These are phyloP conservation scores for Kazachstania taianensis DNA, from an alignment of 805 yeast genomes.

Conservation along the genomic window DNA sequence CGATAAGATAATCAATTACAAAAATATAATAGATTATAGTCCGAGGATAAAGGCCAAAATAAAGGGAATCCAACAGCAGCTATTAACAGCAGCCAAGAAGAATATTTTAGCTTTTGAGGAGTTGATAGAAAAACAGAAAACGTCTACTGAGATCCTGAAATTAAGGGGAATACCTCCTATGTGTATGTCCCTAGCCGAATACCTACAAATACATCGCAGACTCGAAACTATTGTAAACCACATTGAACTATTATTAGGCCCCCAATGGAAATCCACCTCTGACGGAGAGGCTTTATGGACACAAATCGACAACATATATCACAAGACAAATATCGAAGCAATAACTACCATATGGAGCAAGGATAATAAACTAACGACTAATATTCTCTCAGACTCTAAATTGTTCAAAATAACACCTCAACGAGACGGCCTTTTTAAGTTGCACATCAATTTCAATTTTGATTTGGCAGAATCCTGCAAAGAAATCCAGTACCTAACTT, in stretches of 20 bases:
- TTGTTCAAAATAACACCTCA: constrained; percentile 32
- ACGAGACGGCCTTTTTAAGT: constrained; percentile 18
- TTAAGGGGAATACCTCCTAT: constrained; percentile 36
- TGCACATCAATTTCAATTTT: constrained; percentile 45
- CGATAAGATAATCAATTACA: constrained; percentile 39
- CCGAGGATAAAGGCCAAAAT: constrained; percentile 49
- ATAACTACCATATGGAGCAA: constrained; percentile 47
- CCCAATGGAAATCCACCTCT: constrained; percentile 49
- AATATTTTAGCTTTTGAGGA: constrained; percentile 38
- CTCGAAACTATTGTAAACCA: constrained; percentile 34
- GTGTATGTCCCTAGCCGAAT: constrained; percentile 43
- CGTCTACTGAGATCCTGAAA: background rate
- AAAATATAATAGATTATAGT: constrained; percentile 36
- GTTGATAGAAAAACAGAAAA: constrained; percentile 18
- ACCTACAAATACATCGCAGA: constrained; percentile 39
- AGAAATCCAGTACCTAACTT: constrained; percentile 43
- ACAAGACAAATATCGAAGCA: constrained; percentile 35
- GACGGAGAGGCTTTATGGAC: constrained; percentile 56
- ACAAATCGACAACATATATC: constrained; percentile 38
- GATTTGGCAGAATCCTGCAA: constrained; percentile 35
- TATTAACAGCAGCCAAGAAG: constrained; percentile 38
- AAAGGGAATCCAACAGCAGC: constrained; percentile 46
- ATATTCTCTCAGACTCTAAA: constrained; percentile 23
- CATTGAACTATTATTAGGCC: constrained; percentile 45
- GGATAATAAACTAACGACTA: constrained; percentile 15